These are phyloP conservation scores for Candida buenavistaensis DNA, from an alignment of 1,139 yeast genomes.

Conservation along the genomic window DNA sequence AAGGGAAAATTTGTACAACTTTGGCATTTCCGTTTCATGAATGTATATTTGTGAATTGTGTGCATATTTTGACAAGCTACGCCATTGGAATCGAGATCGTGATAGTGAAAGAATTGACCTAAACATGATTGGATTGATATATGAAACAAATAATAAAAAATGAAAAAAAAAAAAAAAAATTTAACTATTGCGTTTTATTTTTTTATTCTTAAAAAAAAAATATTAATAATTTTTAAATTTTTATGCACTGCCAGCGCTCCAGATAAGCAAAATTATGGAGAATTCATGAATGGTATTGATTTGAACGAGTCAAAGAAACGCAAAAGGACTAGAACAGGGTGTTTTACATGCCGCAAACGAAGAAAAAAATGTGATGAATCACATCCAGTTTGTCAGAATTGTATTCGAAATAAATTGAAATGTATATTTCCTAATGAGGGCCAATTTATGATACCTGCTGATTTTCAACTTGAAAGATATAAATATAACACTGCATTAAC, in stretches of 20 bases:
- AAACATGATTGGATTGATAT: conserved; percentile 3
- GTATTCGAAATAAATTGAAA: conserved; percentile 14
- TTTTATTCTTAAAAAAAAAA: no score
- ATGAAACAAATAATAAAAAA: not conserved
- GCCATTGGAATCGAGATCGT: conserved; percentile 2
- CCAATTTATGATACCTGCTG: conserved; percentile 9
- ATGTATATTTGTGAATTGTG: conserved; percentile 28
- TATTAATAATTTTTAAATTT: no score
- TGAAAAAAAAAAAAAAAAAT: not conserved
- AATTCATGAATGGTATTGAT: no score
- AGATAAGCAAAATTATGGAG: no score
- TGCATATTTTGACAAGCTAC: conserved; percentile 15
- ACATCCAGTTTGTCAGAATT: conserved; percentile 25
- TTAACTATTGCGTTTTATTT: no score
- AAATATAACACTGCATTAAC: conserved; percentile 4
- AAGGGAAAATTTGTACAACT: conserved; percentile 17
- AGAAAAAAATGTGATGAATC: conserved; percentile 30
- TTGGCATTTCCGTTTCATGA: conserved; percentile 17
- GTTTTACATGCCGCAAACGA: conserved; percentile 19
- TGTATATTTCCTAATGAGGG: conserved; percentile 9
- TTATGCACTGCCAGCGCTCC: no score
- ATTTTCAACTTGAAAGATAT: conserved; percentile 5
- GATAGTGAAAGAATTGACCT: conserved; percentile 4
- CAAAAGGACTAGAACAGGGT: conserved; percentile 15
- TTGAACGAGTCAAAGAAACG: not conserved